phyloP scores from a whole-genome alignment of 495 filamentous ascomycete species.

The Podospora pseudopauciseta region DNA sequence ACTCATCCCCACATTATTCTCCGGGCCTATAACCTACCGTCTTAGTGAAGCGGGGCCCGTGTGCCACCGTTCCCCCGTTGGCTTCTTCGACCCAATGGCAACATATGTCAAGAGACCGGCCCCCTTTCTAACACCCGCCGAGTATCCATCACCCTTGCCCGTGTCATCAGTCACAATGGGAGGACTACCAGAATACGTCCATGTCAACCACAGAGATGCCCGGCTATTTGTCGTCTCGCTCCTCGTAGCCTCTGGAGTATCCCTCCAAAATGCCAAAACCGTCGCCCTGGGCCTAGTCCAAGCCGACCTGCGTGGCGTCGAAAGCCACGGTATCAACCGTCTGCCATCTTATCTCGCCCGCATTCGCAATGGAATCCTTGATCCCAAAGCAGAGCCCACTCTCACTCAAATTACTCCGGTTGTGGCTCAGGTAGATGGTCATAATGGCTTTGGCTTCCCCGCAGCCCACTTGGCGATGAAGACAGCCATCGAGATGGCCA shows the following conservation, averaged over 20 bases:
- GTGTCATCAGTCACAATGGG: constrained; percentile 12
- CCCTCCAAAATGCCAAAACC: constrained; percentile 51
- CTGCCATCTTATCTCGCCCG: constrained; percentile 71
- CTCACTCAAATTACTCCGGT: constrained; percentile 60
- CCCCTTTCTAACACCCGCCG: neutral
- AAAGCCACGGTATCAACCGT: constrained; percentile 74
- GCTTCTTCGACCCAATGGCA: neutral
- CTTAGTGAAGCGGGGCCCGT: neutral
- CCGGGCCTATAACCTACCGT: neutral
- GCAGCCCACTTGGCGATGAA: constrained; percentile 61
- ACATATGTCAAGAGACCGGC: neutral
- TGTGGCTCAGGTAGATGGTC: constrained; percentile 58
- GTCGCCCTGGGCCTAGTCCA: constrained; percentile 61
- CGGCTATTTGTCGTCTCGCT: constrained; percentile 33
- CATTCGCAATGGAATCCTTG: constrained; percentile 61
- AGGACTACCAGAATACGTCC: constrained; percentile 8
- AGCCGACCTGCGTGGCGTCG: constrained; percentile 73
- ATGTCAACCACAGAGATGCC: constrained; percentile 21
- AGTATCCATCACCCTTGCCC: neutral
- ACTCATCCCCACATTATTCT: neutral
- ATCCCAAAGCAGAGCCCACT: constrained; percentile 53
- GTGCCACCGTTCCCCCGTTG: neutral
- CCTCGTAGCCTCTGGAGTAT: constrained; percentile 56
- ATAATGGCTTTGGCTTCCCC: constrained; percentile 73
- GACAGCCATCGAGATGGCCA: constrained; percentile 60